Evolutionary conservation across 257 asterid species (phyloP).

Genomic region (Verbena officinalis): DNA sequence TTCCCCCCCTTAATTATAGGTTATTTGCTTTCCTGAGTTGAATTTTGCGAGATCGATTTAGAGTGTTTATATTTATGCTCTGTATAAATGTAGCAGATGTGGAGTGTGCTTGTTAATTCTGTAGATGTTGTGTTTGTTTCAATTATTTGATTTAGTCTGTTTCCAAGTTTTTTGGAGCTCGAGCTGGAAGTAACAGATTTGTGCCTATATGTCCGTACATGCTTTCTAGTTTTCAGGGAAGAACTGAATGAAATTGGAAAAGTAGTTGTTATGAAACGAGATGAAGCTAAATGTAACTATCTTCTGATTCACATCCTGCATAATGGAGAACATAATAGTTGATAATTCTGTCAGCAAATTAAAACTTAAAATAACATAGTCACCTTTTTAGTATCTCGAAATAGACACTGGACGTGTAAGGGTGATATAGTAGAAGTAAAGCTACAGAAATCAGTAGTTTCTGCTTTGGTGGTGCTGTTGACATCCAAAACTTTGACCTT

Average conservation of each 20-base stretch:
- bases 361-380: background rate
- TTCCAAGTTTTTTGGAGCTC: conserved; percentile 40
- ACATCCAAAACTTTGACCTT: conserved; percentile 5
- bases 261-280: background rate
- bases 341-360: background rate
- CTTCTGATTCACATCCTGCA: conserved; percentile 5
- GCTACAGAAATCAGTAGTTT: conserved; percentile 7
- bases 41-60: conserved; percentile 31
- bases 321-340: background rate
- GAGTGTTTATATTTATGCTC: background rate
- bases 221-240: background rate
- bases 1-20: conserved; percentile 7
- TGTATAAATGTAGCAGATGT: conserved; percentile 9
- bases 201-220: background rate
- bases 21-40: background rate
- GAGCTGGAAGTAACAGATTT: conserved; percentile 25
- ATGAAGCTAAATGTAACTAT: background rate
- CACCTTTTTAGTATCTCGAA: background rate
- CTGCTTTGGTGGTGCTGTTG: conserved; percentile 8
- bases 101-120: conserved; percentile 14
- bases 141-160: conserved; percentile 3
- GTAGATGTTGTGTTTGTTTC: conserved; percentile 11
- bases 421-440: background rate
- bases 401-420: background rate
- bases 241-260: background rate